Evolutionary conservation across 495 filamentous ascomycete genomes (phyloP).

Genomic region (Bacidia rubella): DNA sequence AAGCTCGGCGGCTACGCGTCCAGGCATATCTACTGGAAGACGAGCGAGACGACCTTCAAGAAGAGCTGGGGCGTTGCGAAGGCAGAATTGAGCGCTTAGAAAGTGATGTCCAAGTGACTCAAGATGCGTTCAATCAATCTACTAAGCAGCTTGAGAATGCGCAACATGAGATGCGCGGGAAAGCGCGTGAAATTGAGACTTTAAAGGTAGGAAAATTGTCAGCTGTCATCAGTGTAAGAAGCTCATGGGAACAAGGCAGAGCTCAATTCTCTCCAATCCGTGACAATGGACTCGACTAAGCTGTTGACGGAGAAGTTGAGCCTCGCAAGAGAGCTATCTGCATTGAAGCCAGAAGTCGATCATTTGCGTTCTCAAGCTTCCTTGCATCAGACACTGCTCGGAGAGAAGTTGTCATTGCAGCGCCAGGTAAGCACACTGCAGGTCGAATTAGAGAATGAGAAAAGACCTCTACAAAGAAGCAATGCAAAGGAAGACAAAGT

Average conservation of each 20-base stretch:
- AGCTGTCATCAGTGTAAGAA: too few relatives aligned
- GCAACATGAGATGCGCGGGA: constrained; percentile 40
- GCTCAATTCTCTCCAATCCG: constrained; percentile 44
- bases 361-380: constrained; percentile 57
- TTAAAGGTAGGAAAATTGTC: constrained; percentile 42
- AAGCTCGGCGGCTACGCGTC: constrained; percentile 47
- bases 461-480: constrained; percentile 48
- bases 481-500: constrained; percentile 35
- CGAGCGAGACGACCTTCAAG: constrained; percentile 53
- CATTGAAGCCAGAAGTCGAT: constrained; percentile 63
- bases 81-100: constrained; percentile 36
- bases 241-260: constrained; percentile 39
- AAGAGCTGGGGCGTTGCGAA: constrained; percentile 43
- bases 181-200: constrained; percentile 49
- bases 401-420: constrained; percentile 64
- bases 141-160: constrained; percentile 41
- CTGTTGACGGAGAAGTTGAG: constrained; percentile 63
- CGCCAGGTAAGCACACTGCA: constrained; percentile 61
- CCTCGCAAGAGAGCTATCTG: constrained; percentile 55
- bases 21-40: constrained; percentile 54
- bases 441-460: constrained; percentile 68
- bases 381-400: constrained; percentile 48
- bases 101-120: constrained; percentile 38
- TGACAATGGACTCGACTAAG: constrained; percentile 53
- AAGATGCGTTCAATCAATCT: constrained; percentile 41